Conservation (phyloP, 441 rosid genomes). For the Pelargonium fulgidum region DNA sequence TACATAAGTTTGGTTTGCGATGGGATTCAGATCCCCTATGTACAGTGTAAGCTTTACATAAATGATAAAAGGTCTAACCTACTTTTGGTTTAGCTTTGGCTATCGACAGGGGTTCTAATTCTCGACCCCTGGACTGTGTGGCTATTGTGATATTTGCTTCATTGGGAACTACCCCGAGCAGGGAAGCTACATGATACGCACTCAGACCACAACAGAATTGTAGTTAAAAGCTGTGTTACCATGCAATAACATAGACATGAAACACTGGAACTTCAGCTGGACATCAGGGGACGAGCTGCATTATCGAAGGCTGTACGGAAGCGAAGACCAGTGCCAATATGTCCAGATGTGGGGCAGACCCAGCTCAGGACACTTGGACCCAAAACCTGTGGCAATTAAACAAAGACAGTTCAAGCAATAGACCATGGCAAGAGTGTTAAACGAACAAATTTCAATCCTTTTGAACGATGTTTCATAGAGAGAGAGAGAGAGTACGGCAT, state of each 20-base stretch:
- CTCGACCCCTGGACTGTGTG: neutral
- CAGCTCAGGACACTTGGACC: conserved; percentile 73
- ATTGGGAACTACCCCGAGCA: too few relatives aligned
- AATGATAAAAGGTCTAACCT: neutral
- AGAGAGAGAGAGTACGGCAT: too few relatives aligned
- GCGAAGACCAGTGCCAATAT: conserved; percentile 65
- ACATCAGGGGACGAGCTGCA: conserved; percentile 22
- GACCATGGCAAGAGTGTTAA: neutral
- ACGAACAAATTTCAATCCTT: neutral
- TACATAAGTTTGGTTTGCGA: too few relatives aligned
- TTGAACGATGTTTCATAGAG: too few relatives aligned
- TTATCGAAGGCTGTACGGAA: conserved; percentile 57
- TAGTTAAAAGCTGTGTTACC: neutral
- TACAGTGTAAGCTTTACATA: too few relatives aligned
- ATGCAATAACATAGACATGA: too few relatives aligned
- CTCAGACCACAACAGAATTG: too few relatives aligned
- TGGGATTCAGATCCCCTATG: too few relatives aligned
- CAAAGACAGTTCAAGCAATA: neutral
- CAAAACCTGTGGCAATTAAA: conserved; percentile 45
- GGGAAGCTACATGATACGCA: too few relatives aligned
- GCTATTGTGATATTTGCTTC: too few relatives aligned
- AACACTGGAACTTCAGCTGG: conserved; percentile 22
- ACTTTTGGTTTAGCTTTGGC: neutral
- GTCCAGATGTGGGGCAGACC: conserved; percentile 58
- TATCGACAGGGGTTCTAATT: neutral